These are phyloP conservation scores for Posidonia australis DNA, from an alignment of 106 monocot species.

Conservation along the genomic window DNA sequence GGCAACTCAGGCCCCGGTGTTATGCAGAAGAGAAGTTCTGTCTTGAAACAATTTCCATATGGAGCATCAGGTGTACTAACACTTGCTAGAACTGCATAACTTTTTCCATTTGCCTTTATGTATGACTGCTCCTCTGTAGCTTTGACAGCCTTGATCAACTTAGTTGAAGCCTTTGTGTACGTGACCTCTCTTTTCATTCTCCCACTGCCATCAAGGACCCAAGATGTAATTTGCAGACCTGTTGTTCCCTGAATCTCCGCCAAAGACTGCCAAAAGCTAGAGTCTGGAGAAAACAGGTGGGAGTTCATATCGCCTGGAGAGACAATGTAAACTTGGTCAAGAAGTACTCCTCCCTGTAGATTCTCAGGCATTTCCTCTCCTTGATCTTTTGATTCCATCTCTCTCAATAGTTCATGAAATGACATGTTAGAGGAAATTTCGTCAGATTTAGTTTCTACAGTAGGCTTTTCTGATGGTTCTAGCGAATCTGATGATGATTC, in stretches of 20 bases:
- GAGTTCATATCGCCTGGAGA: conserved; percentile 45
- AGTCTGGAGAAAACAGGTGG: conserved; percentile 57
- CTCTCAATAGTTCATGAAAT: conserved; percentile 50
- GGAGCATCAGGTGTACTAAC: conserved; percentile 89
- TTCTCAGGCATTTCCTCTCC: conserved; percentile 50
- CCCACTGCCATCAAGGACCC: conserved; percentile 35
- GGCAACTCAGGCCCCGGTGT: conserved; percentile 46
- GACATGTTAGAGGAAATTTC: conserved; percentile 19
- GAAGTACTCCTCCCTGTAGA: conserved; percentile 64
- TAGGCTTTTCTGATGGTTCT: conserved; percentile 14
- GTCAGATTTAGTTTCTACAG: conserved; percentile 7
- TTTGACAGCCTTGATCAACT: conserved; percentile 65
- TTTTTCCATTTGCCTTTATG: conserved; percentile 65
- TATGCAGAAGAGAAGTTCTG: conserved; percentile 63
- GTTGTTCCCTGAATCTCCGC: conserved; percentile 60
- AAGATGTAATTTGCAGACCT: conserved; percentile 32
- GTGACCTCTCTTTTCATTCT: conserved; percentile 49
- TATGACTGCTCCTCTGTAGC: conserved; percentile 75
- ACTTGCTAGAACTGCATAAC: conserved; percentile 54
- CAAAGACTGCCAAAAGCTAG: conserved; percentile 37
- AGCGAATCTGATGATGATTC: conserved; percentile 1
- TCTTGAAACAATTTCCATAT: conserved; percentile 59
- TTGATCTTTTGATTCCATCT: conserved; percentile 47
- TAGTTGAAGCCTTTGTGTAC: conserved; percentile 67
- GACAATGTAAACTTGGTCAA: conserved; percentile 57